Conservation (phyloP, 306 rosid species). For the Macrotyloma uniflorum region DNA sequence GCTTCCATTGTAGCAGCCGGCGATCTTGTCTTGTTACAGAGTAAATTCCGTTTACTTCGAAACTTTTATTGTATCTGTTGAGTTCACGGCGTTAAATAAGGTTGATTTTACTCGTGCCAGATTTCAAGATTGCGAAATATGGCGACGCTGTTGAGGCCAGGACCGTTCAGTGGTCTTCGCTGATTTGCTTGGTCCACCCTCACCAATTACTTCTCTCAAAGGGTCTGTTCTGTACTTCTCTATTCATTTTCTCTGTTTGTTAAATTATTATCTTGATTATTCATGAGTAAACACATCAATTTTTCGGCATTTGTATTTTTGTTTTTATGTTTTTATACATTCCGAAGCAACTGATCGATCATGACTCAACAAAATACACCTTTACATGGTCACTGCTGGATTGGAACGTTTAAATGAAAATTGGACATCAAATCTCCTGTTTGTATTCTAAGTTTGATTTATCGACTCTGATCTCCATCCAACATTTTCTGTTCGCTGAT, state of each 20-base stretch:
- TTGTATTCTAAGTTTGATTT: background rate
- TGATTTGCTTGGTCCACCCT: conserved; percentile 61
- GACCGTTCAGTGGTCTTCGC: conserved; percentile 73
- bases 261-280: background rate
- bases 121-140: conserved; percentile 69
- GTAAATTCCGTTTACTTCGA: conserved; percentile 29
- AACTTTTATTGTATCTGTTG: background rate
- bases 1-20: conserved; percentile 54
- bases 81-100: background rate
- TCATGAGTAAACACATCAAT: background rate
- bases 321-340: background rate
- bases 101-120: conserved; percentile 40
- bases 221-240: conserved; percentile 45
- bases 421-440: background rate
- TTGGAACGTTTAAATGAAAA: background rate
- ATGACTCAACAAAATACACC: background rate
- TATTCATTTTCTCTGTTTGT: background rate
- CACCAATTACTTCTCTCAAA: conserved; percentile 59
- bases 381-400: background rate
- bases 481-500: background rate
- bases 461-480: background rate
- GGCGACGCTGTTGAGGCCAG: conserved; percentile 69
- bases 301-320: background rate
- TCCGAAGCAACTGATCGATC: background rate
- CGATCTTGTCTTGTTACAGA: conserved; percentile 65